Conservation (phyloP, 2,329 filamentous ascomycete genomes). For the Trichoderma atrobrunneum region DNA sequence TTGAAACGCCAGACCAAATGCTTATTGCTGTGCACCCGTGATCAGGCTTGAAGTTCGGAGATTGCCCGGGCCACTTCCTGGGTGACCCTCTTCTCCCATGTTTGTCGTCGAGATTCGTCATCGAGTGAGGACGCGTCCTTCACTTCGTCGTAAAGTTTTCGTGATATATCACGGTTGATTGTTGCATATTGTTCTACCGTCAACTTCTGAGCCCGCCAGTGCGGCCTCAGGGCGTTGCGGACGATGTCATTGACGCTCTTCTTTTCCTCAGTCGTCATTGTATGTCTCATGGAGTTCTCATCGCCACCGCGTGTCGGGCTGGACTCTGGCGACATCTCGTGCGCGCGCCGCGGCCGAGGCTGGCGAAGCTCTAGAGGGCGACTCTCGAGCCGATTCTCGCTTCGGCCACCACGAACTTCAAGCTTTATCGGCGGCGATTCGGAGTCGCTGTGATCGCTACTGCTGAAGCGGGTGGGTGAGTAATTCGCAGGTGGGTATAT, state of each 20-base stretch:
- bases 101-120: constrained; percentile 61
- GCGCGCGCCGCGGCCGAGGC: constrained; percentile 49
- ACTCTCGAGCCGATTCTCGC: constrained; percentile 27
- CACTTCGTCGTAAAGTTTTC: constrained; percentile 76
- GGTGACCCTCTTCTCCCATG: constrained; percentile 73
- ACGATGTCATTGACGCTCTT: constrained; percentile 87
- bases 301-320: constrained; percentile 40
- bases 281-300: constrained; percentile 59
- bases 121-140: constrained; percentile 57
- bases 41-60: constrained; percentile 50
- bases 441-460: constrained; percentile 47
- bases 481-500: constrained; percentile 73
- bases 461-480: constrained; percentile 53
- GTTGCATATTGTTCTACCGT: constrained; percentile 87
- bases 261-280: constrained; percentile 78
- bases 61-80: constrained; percentile 78
- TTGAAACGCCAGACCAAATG: constrained; percentile 21
- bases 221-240: constrained; percentile 73
- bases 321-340: constrained; percentile 31
- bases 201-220: constrained; percentile 75
- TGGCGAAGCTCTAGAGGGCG: constrained; percentile 50
- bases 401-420: constrained; percentile 25
- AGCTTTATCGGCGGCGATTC: constrained; percentile 34
- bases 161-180: constrained; percentile 87
- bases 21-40: constrained; percentile 22